Percentiles rank a stretch among this genome's conserved stretches.
These are phyloP conservation scores for Lepraria neglecta DNA, from an alignment of 495 filamentous ascomycete species.

Conservation along the genomic window DNA sequence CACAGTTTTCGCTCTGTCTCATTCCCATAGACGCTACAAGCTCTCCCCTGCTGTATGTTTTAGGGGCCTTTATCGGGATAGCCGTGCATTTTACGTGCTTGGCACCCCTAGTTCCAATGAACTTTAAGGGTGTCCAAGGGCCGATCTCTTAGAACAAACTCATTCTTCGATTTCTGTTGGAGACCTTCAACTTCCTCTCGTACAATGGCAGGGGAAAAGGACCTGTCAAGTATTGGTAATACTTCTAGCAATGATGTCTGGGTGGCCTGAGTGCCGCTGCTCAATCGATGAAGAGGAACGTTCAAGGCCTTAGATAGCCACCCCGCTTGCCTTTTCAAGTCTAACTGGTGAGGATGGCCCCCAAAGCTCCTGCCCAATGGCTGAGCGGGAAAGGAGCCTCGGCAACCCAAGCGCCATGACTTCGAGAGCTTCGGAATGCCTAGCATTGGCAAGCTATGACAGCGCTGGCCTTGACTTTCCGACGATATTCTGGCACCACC, in stretches of 20 bases:
- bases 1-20: no score
- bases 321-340: conserved; percentile 3
- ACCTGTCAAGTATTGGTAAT: no score
- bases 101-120: no score
- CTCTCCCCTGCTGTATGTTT: no score
- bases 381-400: background rate
- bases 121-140: background rate
- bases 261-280: background rate
- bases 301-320: background rate
- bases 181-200: background rate
- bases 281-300: background rate
- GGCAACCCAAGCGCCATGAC: background rate
- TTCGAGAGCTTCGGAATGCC: background rate
- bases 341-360: background rate
- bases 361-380: background rate
- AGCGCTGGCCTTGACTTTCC: background rate
- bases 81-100: no score
- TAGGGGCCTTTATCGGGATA: no score
- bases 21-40: no score
- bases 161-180: background rate
- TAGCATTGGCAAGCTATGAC: background rate
- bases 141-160: background rate
- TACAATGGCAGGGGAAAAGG: background rate
- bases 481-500: no score
- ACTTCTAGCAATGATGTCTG: background rate